Conservation (phyloP, 2,329 filamentous ascomycete species). For the Calonectria montana region DNA sequence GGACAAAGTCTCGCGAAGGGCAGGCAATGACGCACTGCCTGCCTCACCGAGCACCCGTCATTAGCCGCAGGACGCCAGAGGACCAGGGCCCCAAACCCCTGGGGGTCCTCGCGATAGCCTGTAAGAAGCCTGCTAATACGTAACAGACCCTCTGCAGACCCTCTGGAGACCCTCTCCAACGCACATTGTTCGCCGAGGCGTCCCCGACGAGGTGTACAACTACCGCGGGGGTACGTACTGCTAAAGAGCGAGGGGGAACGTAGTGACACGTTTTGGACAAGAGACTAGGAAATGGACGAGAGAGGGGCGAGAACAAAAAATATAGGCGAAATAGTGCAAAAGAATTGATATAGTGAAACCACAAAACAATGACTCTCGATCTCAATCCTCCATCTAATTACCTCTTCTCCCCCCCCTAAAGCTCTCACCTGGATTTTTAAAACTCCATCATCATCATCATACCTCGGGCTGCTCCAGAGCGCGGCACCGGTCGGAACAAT, state of each 20-base stretch:
- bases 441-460: background rate
- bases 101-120: constrained; percentile 5
- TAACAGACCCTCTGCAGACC: constrained; percentile 22
- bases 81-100: background rate
- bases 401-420: background rate
- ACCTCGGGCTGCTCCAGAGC: constrained; percentile 4
- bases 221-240: background rate
- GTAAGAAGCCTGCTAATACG: constrained; percentile 14
- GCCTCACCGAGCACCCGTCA: constrained; percentile 42
- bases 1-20: background rate
- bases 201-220: background rate
- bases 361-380: background rate
- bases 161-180: constrained; percentile 13
- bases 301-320: background rate
- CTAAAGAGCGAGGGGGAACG: background rate
- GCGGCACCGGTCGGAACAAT: constrained; percentile 39
- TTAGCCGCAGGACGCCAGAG: constrained; percentile 35
- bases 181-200: constrained; percentile 21
- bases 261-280: constrained; percentile 2
- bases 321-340: background rate
- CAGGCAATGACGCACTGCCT: constrained; percentile 15
- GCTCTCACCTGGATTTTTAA: background rate
- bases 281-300: background rate
- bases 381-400: background rate
- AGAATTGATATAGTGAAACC: background rate